These are phyloP conservation scores for Trypanosoma congolense DNA, from an alignment of 208 protist genomes.

Conservation along the genomic window DNA sequence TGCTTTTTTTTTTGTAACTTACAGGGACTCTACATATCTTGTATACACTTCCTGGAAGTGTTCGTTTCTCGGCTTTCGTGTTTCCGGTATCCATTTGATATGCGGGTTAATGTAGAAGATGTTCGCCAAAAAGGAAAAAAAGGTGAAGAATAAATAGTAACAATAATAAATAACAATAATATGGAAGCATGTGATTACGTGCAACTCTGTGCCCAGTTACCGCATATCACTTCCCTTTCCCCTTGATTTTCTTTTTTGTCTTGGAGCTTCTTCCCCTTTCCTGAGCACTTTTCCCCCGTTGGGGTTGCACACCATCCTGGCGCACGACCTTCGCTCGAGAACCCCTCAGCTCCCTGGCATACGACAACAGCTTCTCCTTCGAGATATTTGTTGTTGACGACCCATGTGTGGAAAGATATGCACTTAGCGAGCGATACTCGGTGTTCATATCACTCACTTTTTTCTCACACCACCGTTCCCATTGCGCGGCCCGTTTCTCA, in stretches of 20 bases:
- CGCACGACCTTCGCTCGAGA: not conserved
- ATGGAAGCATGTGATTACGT: too few species aligned
- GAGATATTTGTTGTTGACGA: constrained; percentile 21
- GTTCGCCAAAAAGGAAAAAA: too few species aligned
- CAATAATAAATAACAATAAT: too few species aligned
- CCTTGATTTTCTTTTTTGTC: constrained; percentile 4
- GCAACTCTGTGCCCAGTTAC: too few species aligned
- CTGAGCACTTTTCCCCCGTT: not conserved
- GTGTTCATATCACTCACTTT: constrained; percentile 27
- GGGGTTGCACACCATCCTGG: not conserved
- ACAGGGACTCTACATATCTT: too few species aligned
- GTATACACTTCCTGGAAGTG: too few species aligned
- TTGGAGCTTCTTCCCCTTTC: not conserved
- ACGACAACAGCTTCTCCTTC: constrained; percentile 5
- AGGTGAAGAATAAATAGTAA: too few species aligned
- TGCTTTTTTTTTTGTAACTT: too few species aligned
- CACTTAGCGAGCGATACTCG: constrained; percentile 26
- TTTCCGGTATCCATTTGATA: too few species aligned
- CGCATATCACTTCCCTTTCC: constrained; percentile 2
- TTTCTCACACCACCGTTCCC: constrained; percentile 34
- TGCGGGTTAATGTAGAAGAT: too few species aligned
- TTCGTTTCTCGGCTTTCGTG: too few species aligned
- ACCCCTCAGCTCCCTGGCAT: not conserved
- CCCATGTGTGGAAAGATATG: constrained; percentile 27
- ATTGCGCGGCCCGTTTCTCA: constrained; percentile 27